Conservation (phyloP, 177 flowering plant species). For the Telopea speciosissima region DNA sequence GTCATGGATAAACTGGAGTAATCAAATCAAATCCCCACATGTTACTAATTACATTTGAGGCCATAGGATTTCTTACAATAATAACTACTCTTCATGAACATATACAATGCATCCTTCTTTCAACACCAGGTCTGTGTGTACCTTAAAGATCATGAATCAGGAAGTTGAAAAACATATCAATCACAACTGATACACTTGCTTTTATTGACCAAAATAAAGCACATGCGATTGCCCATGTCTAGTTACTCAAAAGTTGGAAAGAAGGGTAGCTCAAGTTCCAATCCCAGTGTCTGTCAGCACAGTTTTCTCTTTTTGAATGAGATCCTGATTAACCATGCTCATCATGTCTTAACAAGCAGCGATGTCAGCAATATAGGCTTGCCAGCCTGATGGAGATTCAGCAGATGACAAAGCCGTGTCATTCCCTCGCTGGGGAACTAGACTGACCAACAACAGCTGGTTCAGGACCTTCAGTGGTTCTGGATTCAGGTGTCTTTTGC, state of each 20-base stretch:
- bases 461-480: neutral
- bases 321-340: neutral
- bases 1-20: neutral
- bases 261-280: neutral
- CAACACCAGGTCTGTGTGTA: neutral
- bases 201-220: neutral
- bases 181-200: neutral
- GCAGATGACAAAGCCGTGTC: constrained; percentile 8
- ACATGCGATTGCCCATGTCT: neutral
- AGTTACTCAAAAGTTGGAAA: neutral
- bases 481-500: constrained; percentile 18
- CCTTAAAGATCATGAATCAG: neutral
- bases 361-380: neutral
- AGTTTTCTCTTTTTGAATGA: neutral
- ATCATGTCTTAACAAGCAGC: neutral
- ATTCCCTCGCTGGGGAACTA: constrained; percentile 16
- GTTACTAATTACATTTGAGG: neutral
- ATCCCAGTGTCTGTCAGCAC: neutral
- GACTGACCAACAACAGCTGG: constrained; percentile 5
- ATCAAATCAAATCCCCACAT: neutral
- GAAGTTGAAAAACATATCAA: neutral
- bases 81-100: neutral
- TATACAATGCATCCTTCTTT: neutral
- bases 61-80: neutral
- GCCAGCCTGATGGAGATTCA: neutral